Evolutionary conservation across 495 filamentous ascomycete species (phyloP), one percentile per base, ranked within the genome.

Genomic region (Pyronema domesticum): DNA sequence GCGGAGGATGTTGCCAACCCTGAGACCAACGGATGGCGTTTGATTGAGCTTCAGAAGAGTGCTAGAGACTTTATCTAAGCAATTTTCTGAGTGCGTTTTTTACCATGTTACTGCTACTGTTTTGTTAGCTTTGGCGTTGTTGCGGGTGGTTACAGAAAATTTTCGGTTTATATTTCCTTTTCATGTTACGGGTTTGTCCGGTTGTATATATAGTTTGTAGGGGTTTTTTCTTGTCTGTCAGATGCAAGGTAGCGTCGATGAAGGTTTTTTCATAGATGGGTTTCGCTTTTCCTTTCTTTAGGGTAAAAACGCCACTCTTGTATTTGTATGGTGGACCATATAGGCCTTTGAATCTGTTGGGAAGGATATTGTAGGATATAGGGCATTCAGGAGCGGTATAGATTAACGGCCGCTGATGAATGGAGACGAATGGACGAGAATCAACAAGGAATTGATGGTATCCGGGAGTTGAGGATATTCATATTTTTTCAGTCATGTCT

Each of bases 11-110:
- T 96, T 53, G 89, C 79, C 72, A 96, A 96, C 69, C 86, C 86
- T 0, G 91, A 98, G 69, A 98, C 91, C 4, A 76, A 87, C 59
- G 91, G 91, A 13, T 98, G 91, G 91, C 78, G 88, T 63, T 72
- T 98, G 68, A 94, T 98, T 66, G 91, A 98, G 74, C 75, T 98
- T 71, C 91, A 98, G 71, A 98, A 98, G 82, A 91, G 85, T 69
- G 89, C 83, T 54, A 80, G 93, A 67, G 91, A 98, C 71, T 98
- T 91, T 64, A 85, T 87, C 42, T 89, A 75, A 84, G 15, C 34
- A 50, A 19, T 47, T 19, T 23, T 30, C 23, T 30, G 23, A 5
- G 23, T 30, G 23, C 23, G 3, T 23, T 19, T n/a, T 47, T 47
- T 19, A 10, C 23, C 14, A 3, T 47, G 13, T 15, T 19, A n/a